These are phyloP conservation scores for Mentha longifolia DNA, from an alignment of 257 asterid species.

Conservation along the genomic window DNA sequence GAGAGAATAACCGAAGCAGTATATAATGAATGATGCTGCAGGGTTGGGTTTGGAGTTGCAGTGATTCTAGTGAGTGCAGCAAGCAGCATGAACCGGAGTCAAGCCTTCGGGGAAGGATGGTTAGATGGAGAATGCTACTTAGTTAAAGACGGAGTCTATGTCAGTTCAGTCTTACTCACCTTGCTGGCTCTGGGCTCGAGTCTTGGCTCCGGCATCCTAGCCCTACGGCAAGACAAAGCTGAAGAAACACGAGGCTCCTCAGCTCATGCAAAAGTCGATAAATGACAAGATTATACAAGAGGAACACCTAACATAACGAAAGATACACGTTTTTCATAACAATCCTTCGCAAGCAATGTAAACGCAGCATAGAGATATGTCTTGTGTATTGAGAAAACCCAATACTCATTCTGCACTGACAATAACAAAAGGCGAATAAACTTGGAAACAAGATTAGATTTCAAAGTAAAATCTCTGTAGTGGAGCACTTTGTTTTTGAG, in stretches of 20 bases:
- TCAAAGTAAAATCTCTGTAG: not conserved
- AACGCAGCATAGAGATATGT: not conserved
- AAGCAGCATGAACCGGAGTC: constrained; percentile 72
- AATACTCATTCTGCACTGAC: not conserved
- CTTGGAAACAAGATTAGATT: constrained; percentile 12
- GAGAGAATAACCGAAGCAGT: too few relatives aligned
- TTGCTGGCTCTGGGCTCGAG: constrained; percentile 50
- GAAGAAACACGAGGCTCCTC: constrained; percentile 45
- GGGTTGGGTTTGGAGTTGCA: constrained; percentile 74
- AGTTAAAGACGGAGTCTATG: constrained; percentile 70
- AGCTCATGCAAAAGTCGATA: constrained; percentile 47
- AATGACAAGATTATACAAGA: constrained; percentile 17
- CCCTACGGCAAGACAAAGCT: constrained; percentile 34
- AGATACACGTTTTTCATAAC: not conserved
- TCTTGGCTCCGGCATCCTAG: constrained; percentile 45
- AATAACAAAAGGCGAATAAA: not conserved
- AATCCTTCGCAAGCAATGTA: not conserved
- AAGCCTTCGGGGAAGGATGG: constrained; percentile 82
- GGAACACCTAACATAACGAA: constrained; percentile 15
- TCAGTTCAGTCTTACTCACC: constrained; percentile 57
- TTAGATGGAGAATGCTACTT: constrained; percentile 80
- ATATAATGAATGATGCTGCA: constrained; percentile 37
- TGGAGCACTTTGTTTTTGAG: not conserved
- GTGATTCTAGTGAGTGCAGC: constrained; percentile 55
- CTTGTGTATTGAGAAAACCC: too few relatives aligned